Percentiles rank a stretch among this genome's conserved stretches.
phyloP scores from a whole-genome alignment of 768 basidiomycete genomes.

The Gymnopilus junonius region DNA sequence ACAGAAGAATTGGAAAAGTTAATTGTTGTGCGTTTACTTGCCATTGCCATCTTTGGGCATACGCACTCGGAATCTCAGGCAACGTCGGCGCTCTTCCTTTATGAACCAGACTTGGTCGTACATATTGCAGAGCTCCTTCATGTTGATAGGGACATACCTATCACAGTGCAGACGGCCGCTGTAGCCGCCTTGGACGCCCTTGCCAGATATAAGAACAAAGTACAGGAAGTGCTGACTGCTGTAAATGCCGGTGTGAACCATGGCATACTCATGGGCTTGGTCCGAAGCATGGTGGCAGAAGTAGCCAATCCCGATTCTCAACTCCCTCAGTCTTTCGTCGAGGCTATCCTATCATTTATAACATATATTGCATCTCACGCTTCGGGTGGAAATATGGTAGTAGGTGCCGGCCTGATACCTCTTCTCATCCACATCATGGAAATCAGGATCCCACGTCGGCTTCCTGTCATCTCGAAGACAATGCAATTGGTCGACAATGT shows the following conservation, averaged over 20 bases:
- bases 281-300: constrained; percentile 81
- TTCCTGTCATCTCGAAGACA: constrained; percentile 83
- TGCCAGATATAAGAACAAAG: constrained; percentile 79
- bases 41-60: constrained; percentile 91
- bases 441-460: constrained; percentile 68
- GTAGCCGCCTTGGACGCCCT: constrained; percentile 91
- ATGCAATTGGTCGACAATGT: constrained; percentile 94
- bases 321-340: constrained; percentile 76
- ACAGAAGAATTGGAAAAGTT: constrained; percentile 78
- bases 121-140: constrained; percentile 91
- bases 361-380: constrained; percentile 86
- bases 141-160: constrained; percentile 71
- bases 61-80: constrained; percentile 82
- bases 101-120: constrained; percentile 90
- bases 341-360: constrained; percentile 85
- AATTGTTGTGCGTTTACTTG: constrained; percentile 77
- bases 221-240: constrained; percentile 86
- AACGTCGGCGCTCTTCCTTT: constrained; percentile 83
- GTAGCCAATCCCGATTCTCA: constrained; percentile 68
- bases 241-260: constrained; percentile 97
- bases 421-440: constrained; percentile 89
- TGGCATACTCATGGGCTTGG: constrained; percentile 88
- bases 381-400: constrained; percentile 89
- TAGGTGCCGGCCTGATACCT: constrained; percentile 91
- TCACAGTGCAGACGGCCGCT: constrained; percentile 80